Evolutionary conservation across 176 grass and related monocot genomes (phyloP), one percentile per base, ranked within the genome.

Genomic region (Eremochloa ophiuroides): DNA sequence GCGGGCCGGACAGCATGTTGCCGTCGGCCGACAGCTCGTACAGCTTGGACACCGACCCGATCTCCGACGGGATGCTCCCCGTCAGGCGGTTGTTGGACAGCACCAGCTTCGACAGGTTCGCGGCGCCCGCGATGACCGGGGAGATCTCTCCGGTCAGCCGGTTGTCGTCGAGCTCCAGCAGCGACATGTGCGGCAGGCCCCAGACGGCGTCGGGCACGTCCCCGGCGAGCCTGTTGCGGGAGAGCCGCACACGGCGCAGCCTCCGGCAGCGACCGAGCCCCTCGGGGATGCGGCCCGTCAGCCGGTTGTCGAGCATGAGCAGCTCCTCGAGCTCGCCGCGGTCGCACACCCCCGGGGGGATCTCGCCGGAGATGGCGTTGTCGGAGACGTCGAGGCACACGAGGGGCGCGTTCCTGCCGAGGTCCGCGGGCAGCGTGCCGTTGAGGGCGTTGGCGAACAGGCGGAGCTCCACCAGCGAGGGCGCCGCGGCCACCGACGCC

Each of bases 141-240:
- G 95, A 98, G 74, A 98, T 94, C 69, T 11, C 42, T 0, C 95
- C 95, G 1, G 86, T 82, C 23, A 98, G 83, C 20, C 17, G 85
- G 61, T 98, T 98, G 75, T 60, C 71, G 42, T 55, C 88, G 73
- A 99, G 83, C 46, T 99, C 96, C 1, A 99, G 88, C 13, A 99
- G 89, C 22, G 77, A 89, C 17, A 95, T 1, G 79, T 88, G 96
- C 29, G 93, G 96, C 68, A 99, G 85, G 61, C 96, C 96, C 96
- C 96, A 99, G 16, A 99, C 58, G 1, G 88, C 85, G 13, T 12
- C 77, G 14, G 96, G 96, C 25, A 99, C 85, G 29, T 88, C 72
- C 1, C 96, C 91, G 17, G 74, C 31, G 66, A 99, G 90, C 72
- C 58, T 47, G 69, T 99, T 99, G 27, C 71, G 80, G 23, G 70